These are phyloP conservation scores for Saccharomycopsis oosterbeekiorum DNA, from an alignment of 805 yeast genomes.

Conservation along the genomic window DNA sequence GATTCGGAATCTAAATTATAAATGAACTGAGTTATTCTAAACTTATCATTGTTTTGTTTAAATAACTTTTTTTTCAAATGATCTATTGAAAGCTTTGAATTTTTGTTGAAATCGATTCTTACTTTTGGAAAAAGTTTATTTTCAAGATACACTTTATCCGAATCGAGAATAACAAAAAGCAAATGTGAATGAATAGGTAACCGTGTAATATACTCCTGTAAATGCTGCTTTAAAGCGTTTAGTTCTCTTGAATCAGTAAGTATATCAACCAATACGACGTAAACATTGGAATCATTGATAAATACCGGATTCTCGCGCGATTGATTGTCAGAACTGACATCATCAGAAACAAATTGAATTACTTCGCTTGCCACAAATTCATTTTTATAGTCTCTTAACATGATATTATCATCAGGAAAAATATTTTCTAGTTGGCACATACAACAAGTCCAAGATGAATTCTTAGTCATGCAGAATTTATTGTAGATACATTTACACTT, in stretches of 20 bases:
- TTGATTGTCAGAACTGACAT: background rate
- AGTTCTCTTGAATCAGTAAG: conserved; percentile 50
- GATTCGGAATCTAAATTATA: conserved; percentile 1
- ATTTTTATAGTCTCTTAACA: background rate
- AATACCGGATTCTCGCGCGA: background rate
- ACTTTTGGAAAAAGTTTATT: background rate
- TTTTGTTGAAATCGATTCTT: background rate
- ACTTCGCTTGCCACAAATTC: background rate
- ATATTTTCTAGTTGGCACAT: conserved; percentile 9
- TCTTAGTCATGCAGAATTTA: background rate
- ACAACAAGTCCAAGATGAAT: conserved; percentile 8
- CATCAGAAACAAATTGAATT: background rate
- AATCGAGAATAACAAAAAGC: conserved; percentile 46
- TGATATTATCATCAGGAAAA: background rate
- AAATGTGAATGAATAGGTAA: conserved; percentile 50
- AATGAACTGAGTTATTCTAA: background rate
- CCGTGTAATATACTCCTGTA: conserved; percentile 39
- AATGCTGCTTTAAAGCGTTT: conserved; percentile 41
- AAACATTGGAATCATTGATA: conserved; percentile 18
- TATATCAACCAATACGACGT: conserved; percentile 45
- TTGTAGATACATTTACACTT: conserved; percentile 9
- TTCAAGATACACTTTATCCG: background rate
- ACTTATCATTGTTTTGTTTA: background rate
- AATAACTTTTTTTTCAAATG: conserved; percentile 1
- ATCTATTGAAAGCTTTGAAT: background rate